Percentiles rank a stretch among this genome's conserved stretches.
These are phyloP conservation scores for Ampelocalamus luodianensis DNA, from an alignment of 176 grass and related monocot species.

Conservation along the genomic window DNA sequence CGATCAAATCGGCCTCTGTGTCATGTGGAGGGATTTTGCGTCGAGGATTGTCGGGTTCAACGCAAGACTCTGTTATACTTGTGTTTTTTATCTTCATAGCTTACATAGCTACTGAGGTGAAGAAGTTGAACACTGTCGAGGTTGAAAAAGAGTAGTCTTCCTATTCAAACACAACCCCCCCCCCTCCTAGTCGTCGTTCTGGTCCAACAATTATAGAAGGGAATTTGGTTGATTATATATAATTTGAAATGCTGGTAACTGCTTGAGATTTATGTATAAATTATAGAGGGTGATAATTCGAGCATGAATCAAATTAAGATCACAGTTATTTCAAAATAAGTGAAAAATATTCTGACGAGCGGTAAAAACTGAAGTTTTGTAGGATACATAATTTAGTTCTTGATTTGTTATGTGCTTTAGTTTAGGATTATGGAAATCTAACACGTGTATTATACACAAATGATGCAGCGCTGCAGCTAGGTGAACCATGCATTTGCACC, in stretches of 20 bases:
- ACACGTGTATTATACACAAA: constrained; percentile 10
- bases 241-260: not conserved
- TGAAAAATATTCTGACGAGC: not conserved
- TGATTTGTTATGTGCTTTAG: not conserved
- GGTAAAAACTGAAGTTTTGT: not conserved
- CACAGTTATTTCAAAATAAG: not conserved
- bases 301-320: constrained; percentile 1
- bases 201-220: not conserved
- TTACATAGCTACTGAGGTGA: no score
- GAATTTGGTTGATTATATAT: not conserved
- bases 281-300: not conserved
- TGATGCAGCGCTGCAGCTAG: not conserved
- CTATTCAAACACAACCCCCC: no score
- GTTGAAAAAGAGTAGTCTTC: no score
- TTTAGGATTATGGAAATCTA: constrained; percentile 22
- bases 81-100: no score
- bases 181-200: no score
- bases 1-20: no score
- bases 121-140: no score
- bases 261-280: not conserved
- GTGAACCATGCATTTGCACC: not conserved
- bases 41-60: no score
- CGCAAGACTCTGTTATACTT: no score
- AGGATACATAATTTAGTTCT: not conserved
- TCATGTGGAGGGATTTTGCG: no score